Base-by-base conservation (phyloP, 805 yeast species). In the Barnettozyma wickerhamii region DNA sequence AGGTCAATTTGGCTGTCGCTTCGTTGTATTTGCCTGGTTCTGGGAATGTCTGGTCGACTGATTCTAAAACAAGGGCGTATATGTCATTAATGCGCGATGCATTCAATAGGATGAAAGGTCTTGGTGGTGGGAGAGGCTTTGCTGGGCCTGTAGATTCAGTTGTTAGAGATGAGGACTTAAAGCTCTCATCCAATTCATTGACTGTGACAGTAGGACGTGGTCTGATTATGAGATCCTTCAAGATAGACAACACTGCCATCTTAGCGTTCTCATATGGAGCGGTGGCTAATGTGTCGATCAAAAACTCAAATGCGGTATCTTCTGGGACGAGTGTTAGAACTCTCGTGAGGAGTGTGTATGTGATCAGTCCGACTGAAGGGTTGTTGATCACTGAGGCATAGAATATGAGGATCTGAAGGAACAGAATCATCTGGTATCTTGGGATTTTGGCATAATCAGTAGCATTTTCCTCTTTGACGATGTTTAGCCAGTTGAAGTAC, bases 251-350 rank as follows among this genome's bases (percentile, higher is more conserved):
- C 28, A 79, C 62, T 4, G 78, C 78, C 19, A 81, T 69, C 50
- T 79, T 78, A 18, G 77, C 74, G 30, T 74, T 72, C 30, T 71
- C 77, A 53, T 71, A 77, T 2, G 93, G 90, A 53, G 91, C 84
- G 38, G 74, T 67, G 21, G 67, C 64, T 37, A 91, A 65, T 1
- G 88, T 71, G 53, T 86, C 88, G 19, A 69, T 55, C 13, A 87
- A 64, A 55, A 84, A 85, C 3, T 66, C 64, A 60, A 77, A 86
- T 0, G 84, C 62, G 10, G 69, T 60, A 1, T 66, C 65, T 44
- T 84, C 86, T 0, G 80, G 75, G 24, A 79, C 60, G 17, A 73
- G 56, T 7, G 83, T 72, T 49, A 91, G 63, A 2, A 86, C 53
- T 49, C 79, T 79, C 2, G 84, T 78, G 27, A 87, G 60, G 32